phyloP scores from a whole-genome alignment of 805 yeast species.

The Saccharomyces jurei region DNA sequence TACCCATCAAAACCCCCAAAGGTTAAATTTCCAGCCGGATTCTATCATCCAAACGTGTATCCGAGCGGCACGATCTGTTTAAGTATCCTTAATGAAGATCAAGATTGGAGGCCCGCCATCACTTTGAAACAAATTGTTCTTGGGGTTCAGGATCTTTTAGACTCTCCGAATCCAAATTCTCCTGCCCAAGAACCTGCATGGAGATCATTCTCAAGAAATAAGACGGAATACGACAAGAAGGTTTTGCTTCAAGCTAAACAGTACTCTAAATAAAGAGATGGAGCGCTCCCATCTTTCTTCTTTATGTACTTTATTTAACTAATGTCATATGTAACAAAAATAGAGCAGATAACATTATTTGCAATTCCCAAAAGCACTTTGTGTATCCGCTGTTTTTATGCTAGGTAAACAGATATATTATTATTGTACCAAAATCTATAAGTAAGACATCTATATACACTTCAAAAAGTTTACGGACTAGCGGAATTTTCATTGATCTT shows the following conservation, averaged over 20 bases:
- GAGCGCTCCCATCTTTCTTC: background rate
- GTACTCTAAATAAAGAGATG: slow-evolving; percentile 40
- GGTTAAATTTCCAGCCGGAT: slow-evolving; percentile 78
- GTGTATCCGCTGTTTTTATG: background rate
- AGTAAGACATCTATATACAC: background rate
- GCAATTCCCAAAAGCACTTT: background rate
- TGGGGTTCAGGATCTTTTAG: slow-evolving; percentile 87
- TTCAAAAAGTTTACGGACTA: background rate
- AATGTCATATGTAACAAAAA: background rate
- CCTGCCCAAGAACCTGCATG: slow-evolving; percentile 98
- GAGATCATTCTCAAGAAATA: slow-evolving; percentile 71
- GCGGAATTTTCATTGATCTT: slow-evolving; percentile 41
- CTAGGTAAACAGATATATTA: no score
- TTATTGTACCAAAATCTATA: background rate
- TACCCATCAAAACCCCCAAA: slow-evolving; percentile 97
- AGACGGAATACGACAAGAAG: slow-evolving; percentile 59
- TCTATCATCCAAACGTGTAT: slow-evolving; percentile 95
- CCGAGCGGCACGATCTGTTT: slow-evolving; percentile 96
- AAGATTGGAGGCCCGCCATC: slow-evolving; percentile 97
- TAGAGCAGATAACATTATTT: background rate
- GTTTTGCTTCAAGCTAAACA: slow-evolving; percentile 74
- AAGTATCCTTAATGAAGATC: slow-evolving; percentile 85
- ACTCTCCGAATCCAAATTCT: slow-evolving; percentile 85
- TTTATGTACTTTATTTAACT: background rate
- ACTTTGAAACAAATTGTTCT: slow-evolving; percentile 80